These are phyloP conservation scores for Yueomyces sinensis DNA, from an alignment of 805 yeast species.

Conservation along the genomic window DNA sequence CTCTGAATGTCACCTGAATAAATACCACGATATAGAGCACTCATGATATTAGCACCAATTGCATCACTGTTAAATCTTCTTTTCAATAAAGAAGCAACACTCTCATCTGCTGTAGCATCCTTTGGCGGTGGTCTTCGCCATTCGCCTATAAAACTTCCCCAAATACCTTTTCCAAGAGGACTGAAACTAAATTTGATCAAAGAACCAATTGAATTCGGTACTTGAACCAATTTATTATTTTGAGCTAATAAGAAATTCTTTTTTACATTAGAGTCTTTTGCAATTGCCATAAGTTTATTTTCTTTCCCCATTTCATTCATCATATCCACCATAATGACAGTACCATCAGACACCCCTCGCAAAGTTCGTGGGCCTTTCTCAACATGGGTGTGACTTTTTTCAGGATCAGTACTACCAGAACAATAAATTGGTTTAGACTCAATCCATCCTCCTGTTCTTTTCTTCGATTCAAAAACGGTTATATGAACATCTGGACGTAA, in stretches of 20 bases:
- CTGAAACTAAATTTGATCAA: slow-evolving; percentile 26
- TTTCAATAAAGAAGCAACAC: slow-evolving; percentile 49
- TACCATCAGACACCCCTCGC: slow-evolving; percentile 72
- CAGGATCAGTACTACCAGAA: slow-evolving; percentile 11
- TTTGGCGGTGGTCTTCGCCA: slow-evolving; percentile 29
- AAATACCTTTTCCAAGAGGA: slow-evolving; percentile 33
- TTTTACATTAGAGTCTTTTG: slow-evolving; percentile 48
- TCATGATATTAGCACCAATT: slow-evolving; percentile 42
- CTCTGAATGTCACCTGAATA: slow-evolving; percentile 73
- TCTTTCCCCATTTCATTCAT: slow-evolving; percentile 34
- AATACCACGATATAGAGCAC: slow-evolving; percentile 81
- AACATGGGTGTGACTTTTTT: slow-evolving; percentile 22
- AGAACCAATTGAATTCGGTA: slow-evolving; percentile 33
- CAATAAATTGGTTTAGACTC: slow-evolving; percentile 33
- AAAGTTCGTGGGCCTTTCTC: slow-evolving; percentile 92
- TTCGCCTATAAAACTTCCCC: slow-evolving; percentile 36
- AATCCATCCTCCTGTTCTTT: slow-evolving; percentile 72
- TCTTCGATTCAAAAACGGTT: slow-evolving; percentile 45
- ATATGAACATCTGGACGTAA: slow-evolving; percentile 69
- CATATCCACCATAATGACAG: slow-evolving; percentile 52
- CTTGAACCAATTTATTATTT: slow-evolving; percentile 36
- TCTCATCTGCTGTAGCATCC: slow-evolving; percentile 41
- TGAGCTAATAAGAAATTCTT: slow-evolving; percentile 49
- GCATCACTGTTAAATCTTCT: slow-evolving; percentile 49
- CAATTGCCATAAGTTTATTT: slow-evolving; percentile 38